Evolutionary conservation across 163 green algal genomes (phyloP), one percentile per base, ranked within the genome.

Genomic region (Chlamydomonas reinhardtii): DNA sequence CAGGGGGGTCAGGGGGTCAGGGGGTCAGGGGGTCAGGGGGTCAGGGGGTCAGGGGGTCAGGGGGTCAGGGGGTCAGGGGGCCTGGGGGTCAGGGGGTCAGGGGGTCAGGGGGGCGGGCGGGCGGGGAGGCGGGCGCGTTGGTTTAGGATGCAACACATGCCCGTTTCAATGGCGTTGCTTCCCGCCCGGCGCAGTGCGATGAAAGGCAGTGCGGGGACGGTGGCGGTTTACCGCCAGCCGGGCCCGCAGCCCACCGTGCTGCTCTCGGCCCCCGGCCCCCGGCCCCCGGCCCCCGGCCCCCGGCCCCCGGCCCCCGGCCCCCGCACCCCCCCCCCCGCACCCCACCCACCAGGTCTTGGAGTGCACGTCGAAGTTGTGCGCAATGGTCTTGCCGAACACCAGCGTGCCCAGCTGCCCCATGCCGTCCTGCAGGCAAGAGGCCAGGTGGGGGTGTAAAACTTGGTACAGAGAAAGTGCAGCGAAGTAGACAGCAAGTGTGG

Each of bases 321-420:
- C 37, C 8, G 72, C 72, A 14, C 15, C 8, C 43, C 72, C 24
- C 25, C 14, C 72, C 37, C 25, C 12, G 24, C 37, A 34, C 34
- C 17, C 59, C 68, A 2, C 68, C 5, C 84, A 94, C 94, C 95
- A 98, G 25, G 78, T 87, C 70, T 97, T 96, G 73, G 89, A 90
- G 75, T 95, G 90, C 52, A 96, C 91, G 80, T 98, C 95, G 84
- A 98, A 98, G 82, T 94, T 92, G 89, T 96, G 92, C 6, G 94
- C 95, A 39, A 96, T 94, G 66, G 91, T 79, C 65, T 93, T 95
- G 54, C 89, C 92, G 87, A 97, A 95, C 73, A 97, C 59, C 61
- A 97, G 82, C n/a, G 94, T 97, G 43, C 93, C 95, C 71, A 95
- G 70, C 83, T 96, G 95, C 35, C 92, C 90, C 64, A 96, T 74